Base-by-base conservation (phyloP, 2,329 filamentous ascomycete species). In the Monilinia aucupariae region DNA sequence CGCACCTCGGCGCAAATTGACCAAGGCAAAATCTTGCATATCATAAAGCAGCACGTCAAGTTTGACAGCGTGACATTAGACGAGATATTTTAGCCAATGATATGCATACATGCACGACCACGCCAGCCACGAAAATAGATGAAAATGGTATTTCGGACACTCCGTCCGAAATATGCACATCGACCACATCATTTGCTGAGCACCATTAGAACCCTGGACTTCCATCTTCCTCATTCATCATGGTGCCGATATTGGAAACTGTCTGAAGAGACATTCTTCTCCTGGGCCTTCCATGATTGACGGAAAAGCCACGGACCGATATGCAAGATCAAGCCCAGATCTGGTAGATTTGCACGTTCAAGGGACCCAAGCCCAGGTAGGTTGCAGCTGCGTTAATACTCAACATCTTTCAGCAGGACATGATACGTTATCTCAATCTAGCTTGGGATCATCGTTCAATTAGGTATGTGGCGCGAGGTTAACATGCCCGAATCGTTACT, bases 121-220 rank as follows among this genome's bases (percentile, higher is more conserved):
- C 59, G 59, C 59, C 50, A 61, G 59, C 59, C 59, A 61, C 56
- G 41, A 61, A 56, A 48, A 10, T 49, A n/a, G 25, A 61, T 61
- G 41, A 61, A 56, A 48, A 10, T 49, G 30, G 25, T 37, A 61
- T 48, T 32, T 61, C 59, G 59, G 59, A 37, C 50, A 41, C 59
- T 61, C 59, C 59, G 59, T 61, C 43, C 47, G 20, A 30, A 41
- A 43, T 20, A 51, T 32, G 45, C 56, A 59, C 30, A 39, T 59
- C n/a, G 37, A 41, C 37, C 34, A 53, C n/a, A 32, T 56, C 17
- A 45, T 53, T 60, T 25, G 47, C 22, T 60, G 25, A 32, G 41
- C 15, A 17, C 10, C 12, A 41, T 39, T 37, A 41, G 58, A 52
- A n/a, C 15, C 22, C 2, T 39, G 27, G 47, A 53, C 13, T 52